Evolutionary conservation across 73 alveolate species (phyloP).

Genomic region (Paramecium biaurelia): DNA sequence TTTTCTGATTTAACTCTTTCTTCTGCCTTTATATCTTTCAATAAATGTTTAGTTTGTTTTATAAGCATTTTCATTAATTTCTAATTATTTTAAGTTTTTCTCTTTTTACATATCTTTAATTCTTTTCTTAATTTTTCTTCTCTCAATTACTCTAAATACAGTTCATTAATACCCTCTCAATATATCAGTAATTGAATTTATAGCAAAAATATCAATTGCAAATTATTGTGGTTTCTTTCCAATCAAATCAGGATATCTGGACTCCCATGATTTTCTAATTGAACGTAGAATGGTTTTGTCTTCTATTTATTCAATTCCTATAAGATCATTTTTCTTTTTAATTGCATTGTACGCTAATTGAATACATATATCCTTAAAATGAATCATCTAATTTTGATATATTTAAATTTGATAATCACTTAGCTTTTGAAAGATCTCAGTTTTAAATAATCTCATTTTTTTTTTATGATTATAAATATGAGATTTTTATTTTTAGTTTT

Average conservation of each 20-base stretch:
- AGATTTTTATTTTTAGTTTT: neutral
- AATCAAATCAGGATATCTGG: neutral
- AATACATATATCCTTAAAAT: slow-evolving; percentile 31
- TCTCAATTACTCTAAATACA: neutral
- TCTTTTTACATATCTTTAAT: neutral
- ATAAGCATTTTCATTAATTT: neutral
- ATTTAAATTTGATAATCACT: neutral
- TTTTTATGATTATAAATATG: neutral
- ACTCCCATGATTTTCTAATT: neutral
- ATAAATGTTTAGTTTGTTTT: neutral
- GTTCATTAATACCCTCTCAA: neutral
- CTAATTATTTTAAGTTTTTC: neutral
- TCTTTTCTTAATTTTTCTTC: neutral
- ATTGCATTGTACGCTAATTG: neutral
- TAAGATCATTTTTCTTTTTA: neutral
- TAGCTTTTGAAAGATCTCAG: neutral
- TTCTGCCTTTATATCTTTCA: neutral
- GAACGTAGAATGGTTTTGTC: neutral
- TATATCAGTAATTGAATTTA: neutral
- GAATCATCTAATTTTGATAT: slow-evolving; percentile 5
- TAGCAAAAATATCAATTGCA: neutral
- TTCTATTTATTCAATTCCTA: neutral
- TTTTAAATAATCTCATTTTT: neutral
- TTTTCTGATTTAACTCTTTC: neutral
- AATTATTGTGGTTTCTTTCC: neutral